Evolutionary conservation across 768 basidiomycete species (phyloP).

Genomic region (Pulveroboletus sp.): DNA sequence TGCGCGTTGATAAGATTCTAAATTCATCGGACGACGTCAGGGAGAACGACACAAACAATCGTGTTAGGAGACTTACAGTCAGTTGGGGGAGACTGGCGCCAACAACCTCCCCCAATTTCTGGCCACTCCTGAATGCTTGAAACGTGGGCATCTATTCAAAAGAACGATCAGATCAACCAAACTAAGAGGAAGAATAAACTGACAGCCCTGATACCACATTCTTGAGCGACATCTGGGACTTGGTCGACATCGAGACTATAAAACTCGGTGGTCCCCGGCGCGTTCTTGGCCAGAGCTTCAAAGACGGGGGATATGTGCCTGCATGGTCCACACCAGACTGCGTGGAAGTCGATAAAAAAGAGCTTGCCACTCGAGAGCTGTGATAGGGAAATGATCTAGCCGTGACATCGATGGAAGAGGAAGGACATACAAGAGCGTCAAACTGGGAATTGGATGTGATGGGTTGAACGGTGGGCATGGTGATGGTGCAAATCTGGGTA

Average conservation of each 20-base stretch:
- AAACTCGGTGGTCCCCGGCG: constrained; percentile 42
- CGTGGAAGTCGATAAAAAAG: constrained; percentile 20
- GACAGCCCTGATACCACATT: constrained; percentile 56
- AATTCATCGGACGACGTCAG: no score
- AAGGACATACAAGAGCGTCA: constrained; percentile 4
- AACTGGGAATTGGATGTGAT: neutral
- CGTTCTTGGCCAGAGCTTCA: neutral
- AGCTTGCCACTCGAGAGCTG: constrained; percentile 3
- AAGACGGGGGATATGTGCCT: constrained; percentile 15
- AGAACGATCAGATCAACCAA: neutral
- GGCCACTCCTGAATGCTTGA: neutral
- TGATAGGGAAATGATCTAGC: neutral
- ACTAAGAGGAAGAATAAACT: constrained; percentile 16
- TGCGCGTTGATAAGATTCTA: no score
- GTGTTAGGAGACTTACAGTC: neutral
- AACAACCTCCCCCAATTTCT: neutral
- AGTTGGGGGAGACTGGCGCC: neutral
- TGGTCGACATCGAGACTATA: constrained; percentile 75
- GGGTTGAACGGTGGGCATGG: neutral
- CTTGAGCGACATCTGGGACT: constrained; percentile 43
- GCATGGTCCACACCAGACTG: constrained; percentile 21
- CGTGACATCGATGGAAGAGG: neutral
- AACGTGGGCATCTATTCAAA: constrained; percentile 26
- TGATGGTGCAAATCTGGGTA: neutral
- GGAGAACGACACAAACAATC: neutral